A percentile compares a stretch with the other conserved stretches of the same genome.
Evolutionary conservation across 768 basidiomycete species (phyloP).

Genomic region (Leucocoprinus birnbaumii): DNA sequence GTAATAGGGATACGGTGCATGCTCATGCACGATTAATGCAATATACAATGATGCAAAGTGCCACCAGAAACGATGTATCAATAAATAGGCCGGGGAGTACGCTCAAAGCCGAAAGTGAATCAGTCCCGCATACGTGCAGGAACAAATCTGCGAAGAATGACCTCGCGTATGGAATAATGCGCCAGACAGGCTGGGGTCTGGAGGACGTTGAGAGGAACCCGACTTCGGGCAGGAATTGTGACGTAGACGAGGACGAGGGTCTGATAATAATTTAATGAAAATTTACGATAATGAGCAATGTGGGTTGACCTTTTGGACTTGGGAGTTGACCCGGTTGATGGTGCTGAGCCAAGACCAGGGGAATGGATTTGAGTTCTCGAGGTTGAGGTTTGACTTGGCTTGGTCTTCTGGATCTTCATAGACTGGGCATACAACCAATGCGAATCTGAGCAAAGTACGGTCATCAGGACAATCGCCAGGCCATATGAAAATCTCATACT

Average conservation of each 20-base stretch:
- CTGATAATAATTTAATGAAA: conserved; percentile 38
- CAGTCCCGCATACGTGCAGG: conserved; percentile 92
- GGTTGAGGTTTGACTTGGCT: conserved; percentile 54
- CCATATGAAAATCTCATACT: conserved; percentile 50
- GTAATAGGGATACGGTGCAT: too few relatives aligned
- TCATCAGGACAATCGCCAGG: not conserved
- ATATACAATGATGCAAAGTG: too few relatives aligned
- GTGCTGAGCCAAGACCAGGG: conserved; percentile 97
- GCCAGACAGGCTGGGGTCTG: conserved; percentile 71
- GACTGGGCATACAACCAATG: conserved; percentile 84
- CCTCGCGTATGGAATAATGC: conserved; percentile 81
- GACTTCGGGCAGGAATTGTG: conserved; percentile 79
- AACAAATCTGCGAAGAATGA: conserved; percentile 80
- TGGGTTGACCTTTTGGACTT: conserved; percentile 80
- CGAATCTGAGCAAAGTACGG: conserved; percentile 63
- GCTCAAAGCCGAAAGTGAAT: not conserved
- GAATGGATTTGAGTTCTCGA: conserved; percentile 70
- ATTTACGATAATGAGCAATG: not conserved
- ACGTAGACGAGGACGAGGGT: conserved; percentile 90
- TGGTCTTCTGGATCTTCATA: conserved; percentile 84
- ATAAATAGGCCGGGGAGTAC: too few relatives aligned
- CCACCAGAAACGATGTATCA: too few relatives aligned
- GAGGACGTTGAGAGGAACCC: conserved; percentile 48
- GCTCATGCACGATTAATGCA: too few relatives aligned
- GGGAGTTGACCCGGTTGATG: conserved; percentile 92